Evolutionary conservation across 108 stramenopile genomes (phyloP).

Genomic region (Craspedostauros australis): DNA sequence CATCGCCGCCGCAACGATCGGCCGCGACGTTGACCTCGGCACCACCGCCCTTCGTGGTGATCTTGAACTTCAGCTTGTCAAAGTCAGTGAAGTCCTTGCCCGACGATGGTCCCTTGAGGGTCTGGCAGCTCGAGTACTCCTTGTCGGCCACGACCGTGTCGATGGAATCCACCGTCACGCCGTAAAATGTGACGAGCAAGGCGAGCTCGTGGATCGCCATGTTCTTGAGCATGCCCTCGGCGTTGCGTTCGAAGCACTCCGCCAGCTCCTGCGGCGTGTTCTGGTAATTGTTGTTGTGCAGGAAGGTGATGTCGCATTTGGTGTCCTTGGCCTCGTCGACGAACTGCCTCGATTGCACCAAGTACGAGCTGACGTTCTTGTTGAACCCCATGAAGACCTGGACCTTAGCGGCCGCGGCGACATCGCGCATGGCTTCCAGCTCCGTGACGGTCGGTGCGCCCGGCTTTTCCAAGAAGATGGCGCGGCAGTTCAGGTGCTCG

Average conservation of each 20-base stretch:
- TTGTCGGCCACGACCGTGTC: constrained; percentile 56
- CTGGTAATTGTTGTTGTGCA: constrained; percentile 80
- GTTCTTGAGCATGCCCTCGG: constrained; percentile 87
- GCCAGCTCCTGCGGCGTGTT: constrained; percentile 35
- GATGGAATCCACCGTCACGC: constrained; percentile 66
- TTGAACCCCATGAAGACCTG: constrained; percentile 79
- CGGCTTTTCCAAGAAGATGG: constrained; percentile 81
- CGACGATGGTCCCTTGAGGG: constrained; percentile 56
- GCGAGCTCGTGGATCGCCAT: constrained; percentile 90
- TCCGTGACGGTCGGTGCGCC: constrained; percentile 78
- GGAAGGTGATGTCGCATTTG: constrained; percentile 46
- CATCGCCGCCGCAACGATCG: constrained; percentile 83
- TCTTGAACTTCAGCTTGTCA: constrained; percentile 54
- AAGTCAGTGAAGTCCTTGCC: constrained; percentile 67
- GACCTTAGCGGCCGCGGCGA: constrained; percentile 28
- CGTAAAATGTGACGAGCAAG: constrained; percentile 67
- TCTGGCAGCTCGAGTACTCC: constrained; percentile 57
- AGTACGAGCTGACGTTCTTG: constrained; percentile 79
- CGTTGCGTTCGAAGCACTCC: constrained; percentile 78
- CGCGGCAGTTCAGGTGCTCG: constrained; percentile 24
- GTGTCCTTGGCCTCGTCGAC: constrained; percentile 11
- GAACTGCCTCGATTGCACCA: constrained; percentile 41
- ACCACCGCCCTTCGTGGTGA: constrained; percentile 51
- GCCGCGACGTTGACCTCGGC: constrained; percentile 57
- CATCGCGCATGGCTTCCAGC: constrained; percentile 47